Evolutionary conservation across 2,329 filamentous ascomycete species (phyloP), one percentile per base, ranked within the genome.

Genomic region (Colletotrichum filicis): DNA sequence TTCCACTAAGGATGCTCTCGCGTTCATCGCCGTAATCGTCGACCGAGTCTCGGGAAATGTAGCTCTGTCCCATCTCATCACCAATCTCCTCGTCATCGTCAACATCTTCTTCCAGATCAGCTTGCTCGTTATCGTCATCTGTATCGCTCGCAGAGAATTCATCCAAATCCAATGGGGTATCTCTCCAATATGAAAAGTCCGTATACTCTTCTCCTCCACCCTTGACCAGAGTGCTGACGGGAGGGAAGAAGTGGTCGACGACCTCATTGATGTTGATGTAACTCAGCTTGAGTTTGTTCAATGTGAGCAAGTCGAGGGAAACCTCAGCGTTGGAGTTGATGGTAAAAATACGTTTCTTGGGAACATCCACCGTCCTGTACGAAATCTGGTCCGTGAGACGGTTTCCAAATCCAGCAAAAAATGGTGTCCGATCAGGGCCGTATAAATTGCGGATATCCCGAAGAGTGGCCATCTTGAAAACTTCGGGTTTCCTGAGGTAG

Each of bases 381-480:
- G 94, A 97, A 72, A 99, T 91, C 67, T 97, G 97, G 81, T 99
- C 97, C 0, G 97, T 99, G 69, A 99, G 88, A 68, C 97, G 92
- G 82, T 99, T 99, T 71, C 97, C 97, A 79, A 98, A 99, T 0
- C 97, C 97, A 12, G 97, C 97, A 79, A 98, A 98, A 80, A 99
- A 99, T 0, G 97, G 96, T 22, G 92, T 95, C 55, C 90, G 87
- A 30, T 93, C 91, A 0, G 90, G 87, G 3, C 91, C 92, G 79
- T 98, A 99, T 0, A 99, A 88, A 71, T 92, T 94, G 80, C 95
- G 92, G 77, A 99, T 98, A 81, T 99, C 97, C 53, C 97, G 92
- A 24, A 99, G 85, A 75, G 97, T 99, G 2, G 97, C 95, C 97
- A 99, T 99, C 84, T 99, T 99, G 90, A 99, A 99, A 8, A 99